Evolutionary conservation across 2,329 filamentous ascomycete genomes (phyloP).

Genomic region (Fusarium sp.): DNA sequence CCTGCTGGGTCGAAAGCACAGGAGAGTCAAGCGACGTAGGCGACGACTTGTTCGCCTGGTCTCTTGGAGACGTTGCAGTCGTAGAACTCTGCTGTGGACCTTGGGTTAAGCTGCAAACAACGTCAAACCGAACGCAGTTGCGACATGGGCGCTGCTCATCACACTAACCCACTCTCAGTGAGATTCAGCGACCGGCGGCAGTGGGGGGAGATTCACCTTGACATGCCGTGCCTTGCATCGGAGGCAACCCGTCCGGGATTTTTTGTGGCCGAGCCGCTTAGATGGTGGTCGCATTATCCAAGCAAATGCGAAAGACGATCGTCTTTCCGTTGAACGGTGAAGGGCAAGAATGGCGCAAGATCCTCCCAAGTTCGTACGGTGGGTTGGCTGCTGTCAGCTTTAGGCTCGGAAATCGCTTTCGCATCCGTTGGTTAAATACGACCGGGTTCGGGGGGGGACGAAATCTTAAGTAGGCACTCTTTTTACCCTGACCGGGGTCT

Average conservation of each 20-base stretch:
- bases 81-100: neutral
- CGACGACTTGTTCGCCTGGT: neutral
- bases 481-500: neutral
- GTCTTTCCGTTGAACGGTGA: neutral
- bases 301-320: neutral
- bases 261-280: slow-evolving; percentile 25
- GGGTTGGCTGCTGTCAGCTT: neutral
- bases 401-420: slow-evolving; percentile 15
- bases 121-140: slow-evolving; percentile 25
- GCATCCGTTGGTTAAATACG: slow-evolving; percentile 6
- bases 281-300: slow-evolving; percentile 1
- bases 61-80: neutral
- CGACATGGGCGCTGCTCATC: slow-evolving; percentile 29
- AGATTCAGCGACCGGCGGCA: neutral
- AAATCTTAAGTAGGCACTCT: slow-evolving; percentile 2
- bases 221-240: slow-evolving; percentile 31
- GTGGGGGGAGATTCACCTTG: slow-evolving; percentile 11
- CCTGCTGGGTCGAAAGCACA: neutral
- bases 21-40: neutral
- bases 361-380: neutral
- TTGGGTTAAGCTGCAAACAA: slow-evolving; percentile 24
- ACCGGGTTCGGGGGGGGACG: slow-evolving; percentile 3
- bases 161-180: slow-evolving; percentile 17
- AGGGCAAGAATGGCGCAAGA: neutral
- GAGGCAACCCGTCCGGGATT: slow-evolving; percentile 27